phyloP scores from a whole-genome alignment of 2,329 filamentous ascomycete species.

The Rasamsonia emersonii region DNA sequence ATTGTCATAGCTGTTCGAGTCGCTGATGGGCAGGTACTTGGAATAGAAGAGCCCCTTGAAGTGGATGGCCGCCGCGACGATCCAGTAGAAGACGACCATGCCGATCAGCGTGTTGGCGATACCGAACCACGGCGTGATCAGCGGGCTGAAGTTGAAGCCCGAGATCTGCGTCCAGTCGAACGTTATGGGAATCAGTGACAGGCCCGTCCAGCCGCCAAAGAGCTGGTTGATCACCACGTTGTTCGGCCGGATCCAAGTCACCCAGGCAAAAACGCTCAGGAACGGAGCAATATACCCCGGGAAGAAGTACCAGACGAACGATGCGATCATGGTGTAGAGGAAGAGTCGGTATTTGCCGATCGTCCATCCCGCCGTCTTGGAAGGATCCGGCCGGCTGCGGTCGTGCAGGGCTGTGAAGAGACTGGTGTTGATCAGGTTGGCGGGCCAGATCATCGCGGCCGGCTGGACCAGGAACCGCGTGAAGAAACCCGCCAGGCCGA shows the following conservation, averaged over 20 bases:
- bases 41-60: slow-evolving; percentile 59
- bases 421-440: slow-evolving; percentile 56
- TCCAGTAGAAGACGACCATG: slow-evolving; percentile 56
- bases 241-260: slow-evolving; percentile 63
- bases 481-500: slow-evolving; percentile 61
- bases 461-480: slow-evolving; percentile 48
- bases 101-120: slow-evolving; percentile 66
- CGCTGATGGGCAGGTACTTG: slow-evolving; percentile 59
- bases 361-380: slow-evolving; percentile 52
- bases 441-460: slow-evolving; percentile 68
- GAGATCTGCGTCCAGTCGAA: slow-evolving; percentile 70
- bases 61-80: slow-evolving; percentile 53
- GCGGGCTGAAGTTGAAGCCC: slow-evolving; percentile 58
- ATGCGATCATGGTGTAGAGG: slow-evolving; percentile 45
- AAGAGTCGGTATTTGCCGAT: slow-evolving; percentile 62
- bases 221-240: slow-evolving; percentile 62
- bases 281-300: slow-evolving; percentile 62
- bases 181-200: slow-evolving; percentile 62
- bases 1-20: slow-evolving; percentile 64
- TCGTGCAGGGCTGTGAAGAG: slow-evolving; percentile 69
- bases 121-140: slow-evolving; percentile 65
- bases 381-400: slow-evolving; percentile 45
- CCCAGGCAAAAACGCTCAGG: slow-evolving; percentile 61
- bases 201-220: slow-evolving; percentile 59
- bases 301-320: slow-evolving; percentile 61